Base-by-base conservation (phyloP, 2,329 filamentous ascomycete genomes). In the Cadophora luteo-olivacea region DNA sequence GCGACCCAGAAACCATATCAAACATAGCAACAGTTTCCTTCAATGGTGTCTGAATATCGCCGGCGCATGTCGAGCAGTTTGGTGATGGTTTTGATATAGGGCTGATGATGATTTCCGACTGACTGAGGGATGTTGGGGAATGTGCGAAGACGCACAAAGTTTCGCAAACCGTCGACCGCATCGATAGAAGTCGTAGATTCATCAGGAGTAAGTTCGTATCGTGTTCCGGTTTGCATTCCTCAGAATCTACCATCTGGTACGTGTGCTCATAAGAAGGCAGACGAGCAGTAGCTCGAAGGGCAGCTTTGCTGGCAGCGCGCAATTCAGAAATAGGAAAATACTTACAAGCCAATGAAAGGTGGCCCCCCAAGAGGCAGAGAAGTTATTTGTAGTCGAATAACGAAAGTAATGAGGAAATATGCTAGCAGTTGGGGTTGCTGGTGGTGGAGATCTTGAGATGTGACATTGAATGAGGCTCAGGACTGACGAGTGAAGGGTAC, bases 301-400 rank as follows among this genome's bases (percentile, higher is more conserved):
- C 51, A 62, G 36, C 24, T 48, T 69, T 55, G 58, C 62, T 49
- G 32, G 64, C 41, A 67, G 45, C 12, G 3, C 22, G 41, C 68
- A 70, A 68, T 63, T 67, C 70, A 61, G 48, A 41, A 68, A 63
- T 68, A 4, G 60, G 69, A 62, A 66, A 54, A 68, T 22, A 80
- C 79, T 80, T 78, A 81, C 79, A 79, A 80, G 79, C 79, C 79
- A 80, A 80, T 65, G 55, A 75, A 60, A 70, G 69, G 58, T 73
- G 73, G 72, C 75, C 73, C 73, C 72, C 73, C 75, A 66, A 49
- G 69, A 76, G 69, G 64, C 69, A 70, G 63, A 67, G 58, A 55
- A 19, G 58, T 19, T 63, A 68, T 65, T 64, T 66, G 69, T 72
- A 63, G 63, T 66, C 69, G 61, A 72, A 65, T 65, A 64, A 70